A percentile compares a stretch with the other conserved stretches of the same genome.
Evolutionary conservation across 2,329 filamentous ascomycete genomes (phyloP).

Genomic region (Botrytis tulipae): DNA sequence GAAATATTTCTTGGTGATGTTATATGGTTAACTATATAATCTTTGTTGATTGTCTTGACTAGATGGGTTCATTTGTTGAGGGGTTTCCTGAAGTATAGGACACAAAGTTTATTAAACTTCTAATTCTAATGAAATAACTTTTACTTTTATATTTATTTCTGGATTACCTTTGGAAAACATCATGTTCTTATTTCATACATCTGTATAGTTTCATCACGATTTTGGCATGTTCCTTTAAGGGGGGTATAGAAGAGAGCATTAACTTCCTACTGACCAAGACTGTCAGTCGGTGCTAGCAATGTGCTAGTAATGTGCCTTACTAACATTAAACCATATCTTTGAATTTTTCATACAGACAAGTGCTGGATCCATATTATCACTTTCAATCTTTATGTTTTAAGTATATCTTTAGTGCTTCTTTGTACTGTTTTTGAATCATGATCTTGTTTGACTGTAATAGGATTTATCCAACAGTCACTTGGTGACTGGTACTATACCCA

Average conservation of each 20-base stretch:
- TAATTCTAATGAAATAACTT: fast-evolving
- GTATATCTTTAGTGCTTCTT: not conserved
- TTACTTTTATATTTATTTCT: not conserved
- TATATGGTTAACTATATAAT: too few species aligned
- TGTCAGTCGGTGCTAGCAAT: too few species aligned
- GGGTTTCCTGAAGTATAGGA: not conserved
- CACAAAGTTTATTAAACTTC: fast-evolving
- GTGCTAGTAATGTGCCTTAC: not conserved
- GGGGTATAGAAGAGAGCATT: not conserved
- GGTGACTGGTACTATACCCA: too few species aligned
- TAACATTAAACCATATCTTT: not conserved
- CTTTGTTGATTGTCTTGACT: not conserved
- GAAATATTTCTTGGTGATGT: too few species aligned
- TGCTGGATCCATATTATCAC: too few species aligned
- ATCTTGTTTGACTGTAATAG: not conserved
- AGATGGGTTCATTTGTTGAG: not conserved
- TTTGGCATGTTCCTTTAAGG: not conserved
- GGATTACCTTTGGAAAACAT: not conserved
- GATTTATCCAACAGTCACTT: not conserved
- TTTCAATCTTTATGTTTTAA: not conserved
- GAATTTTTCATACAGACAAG: not conserved
- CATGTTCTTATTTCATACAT: not conserved
- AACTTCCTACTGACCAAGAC: not conserved
- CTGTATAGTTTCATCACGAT: too few species aligned
- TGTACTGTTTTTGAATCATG: not conserved